A percentile compares a stretch with the other conserved stretches of the same genome.
Conservation (phyloP, 345 rosid genomes). For the Hibiscus trionum region DNA sequence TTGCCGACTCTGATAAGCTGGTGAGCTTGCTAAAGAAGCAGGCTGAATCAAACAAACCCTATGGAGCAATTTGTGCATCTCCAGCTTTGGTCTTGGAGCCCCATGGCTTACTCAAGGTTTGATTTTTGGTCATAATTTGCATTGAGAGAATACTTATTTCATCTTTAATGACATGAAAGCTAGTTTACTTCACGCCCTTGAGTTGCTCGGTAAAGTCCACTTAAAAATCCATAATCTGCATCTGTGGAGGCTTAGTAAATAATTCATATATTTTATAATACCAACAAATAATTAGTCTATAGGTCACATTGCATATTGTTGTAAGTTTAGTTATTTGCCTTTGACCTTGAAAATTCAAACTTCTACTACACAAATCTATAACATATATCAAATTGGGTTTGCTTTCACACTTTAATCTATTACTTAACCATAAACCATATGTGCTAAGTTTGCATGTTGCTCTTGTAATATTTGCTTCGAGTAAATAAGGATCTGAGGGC, state of each 20-base stretch:
- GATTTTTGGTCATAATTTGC: background rate
- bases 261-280: background rate
- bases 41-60: slow-evolving; percentile 61
- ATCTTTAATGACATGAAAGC: background rate
- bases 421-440: background rate
- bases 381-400: background rate
- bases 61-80: slow-evolving; percentile 96
- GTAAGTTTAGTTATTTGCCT: background rate
- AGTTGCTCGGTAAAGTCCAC: background rate
- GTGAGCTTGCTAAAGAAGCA: slow-evolving; percentile 74
- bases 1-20: slow-evolving; percentile 66
- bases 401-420: background rate
- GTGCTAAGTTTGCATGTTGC: background rate
- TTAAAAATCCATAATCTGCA: background rate
- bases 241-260: background rate
- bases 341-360: background rate
- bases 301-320: background rate
- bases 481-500: background rate
- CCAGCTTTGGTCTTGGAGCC: slow-evolving; percentile 89
- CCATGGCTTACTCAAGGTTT: slow-evolving; percentile 83
- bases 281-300: background rate
- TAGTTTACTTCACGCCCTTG: background rate
- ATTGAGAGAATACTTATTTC: background rate
- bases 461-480: background rate
- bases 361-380: background rate